Base-by-base conservation (phyloP, 2,329 filamentous ascomycete genomes). In the Erysiphe neolycopersici region DNA sequence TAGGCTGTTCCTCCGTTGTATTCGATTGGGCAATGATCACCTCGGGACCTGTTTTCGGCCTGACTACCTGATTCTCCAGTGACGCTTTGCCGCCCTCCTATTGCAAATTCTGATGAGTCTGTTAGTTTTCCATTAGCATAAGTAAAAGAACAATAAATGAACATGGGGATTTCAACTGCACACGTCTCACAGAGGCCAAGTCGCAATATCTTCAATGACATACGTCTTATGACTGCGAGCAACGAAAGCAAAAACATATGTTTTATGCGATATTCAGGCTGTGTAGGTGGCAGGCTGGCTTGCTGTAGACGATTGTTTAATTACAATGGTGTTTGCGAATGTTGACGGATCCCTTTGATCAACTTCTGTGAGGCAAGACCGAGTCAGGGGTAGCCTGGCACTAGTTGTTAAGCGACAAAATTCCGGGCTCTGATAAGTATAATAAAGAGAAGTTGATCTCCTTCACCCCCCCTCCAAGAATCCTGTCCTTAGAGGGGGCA, bases 401-500 rank as follows among this genome's bases (percentile, higher is more conserved):
- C 44, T 45, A 37, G 47, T 41, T 39, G 29, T 43, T 45, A 41
- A 45, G 37, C 42, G 43, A 44, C 35, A 35, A 42, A 33, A 38
- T 40, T 39, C 38, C 31, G 43, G 42, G 36, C 22, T 36, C 22
- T 31, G 29, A 13, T 36, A 35, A 44, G 41, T 48, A 45, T 45
- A 44, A 47, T 48, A 46, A 48, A 44, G 39, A 45, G 30, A 43
- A 38, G 33, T 42, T 41, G 45, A 48, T 48, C 43, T 45, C 47
- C 47, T 44, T 26, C 22, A 4, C 3, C 22, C 22, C 22, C 41
- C 40, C 40, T 19, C 30, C 22, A 35, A 26, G 16, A 33, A 35
- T 32, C 12, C 30, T 33, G 32, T 33, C 32, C 32, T 5, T 33
- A 16, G 19, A 38, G 12, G 16, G 37, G 16, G 37, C 37, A 38